Evolutionary conservation across 192 early-diverging fungal genomes (phyloP), one percentile per base, ranked within the genome.

Genomic region (Backusella tuberculispora): DNA sequence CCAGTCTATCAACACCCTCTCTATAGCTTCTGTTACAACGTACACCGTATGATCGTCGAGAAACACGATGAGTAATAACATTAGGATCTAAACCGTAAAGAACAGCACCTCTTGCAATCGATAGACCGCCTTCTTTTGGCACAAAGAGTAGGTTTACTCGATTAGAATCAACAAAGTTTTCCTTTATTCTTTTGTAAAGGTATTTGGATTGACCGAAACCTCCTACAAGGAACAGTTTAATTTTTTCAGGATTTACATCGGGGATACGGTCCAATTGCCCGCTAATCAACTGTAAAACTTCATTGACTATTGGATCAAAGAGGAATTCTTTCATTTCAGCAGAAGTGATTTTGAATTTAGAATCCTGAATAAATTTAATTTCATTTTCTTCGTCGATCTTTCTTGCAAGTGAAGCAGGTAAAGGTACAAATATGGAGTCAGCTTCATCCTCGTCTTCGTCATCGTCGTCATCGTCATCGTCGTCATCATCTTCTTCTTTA

Each of bases 171-270:
- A 4, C 1, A 78, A 87, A 88, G 19, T 85, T 81, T 56, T 85
- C 72, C 17, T 78, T 77, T 5, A 86, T 82, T 26, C 87, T 83
- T 41, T 82, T 80, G 56, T 82, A 83, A 14, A 88, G 72, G 44
- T 88, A 88, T 3, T 83, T 83, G 7, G 87, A 88, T 0, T 83
- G 81, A 19, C 87, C 84, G 71, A 88, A 88, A 17, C 87, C 87
- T 68, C 87, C 87, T n/a, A 85, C 85, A 63, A 88, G 56, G 71
- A 88, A 88, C 45, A 88, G 80, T 21, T 60, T 60, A 19, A 60
- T 60, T 26, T 60, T 60, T 12, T 60, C 53, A 15, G 87, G 84
- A 53, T 75, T 71, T 74, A 88, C 45, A 15, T 81, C 80, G 72
- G 75, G 75, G 14, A 79, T 78, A 45, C 84, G 81, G 60, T 80